Base-by-base conservation (phyloP, 108 stramenopile species). In the Heterococcus sp. region DNA sequence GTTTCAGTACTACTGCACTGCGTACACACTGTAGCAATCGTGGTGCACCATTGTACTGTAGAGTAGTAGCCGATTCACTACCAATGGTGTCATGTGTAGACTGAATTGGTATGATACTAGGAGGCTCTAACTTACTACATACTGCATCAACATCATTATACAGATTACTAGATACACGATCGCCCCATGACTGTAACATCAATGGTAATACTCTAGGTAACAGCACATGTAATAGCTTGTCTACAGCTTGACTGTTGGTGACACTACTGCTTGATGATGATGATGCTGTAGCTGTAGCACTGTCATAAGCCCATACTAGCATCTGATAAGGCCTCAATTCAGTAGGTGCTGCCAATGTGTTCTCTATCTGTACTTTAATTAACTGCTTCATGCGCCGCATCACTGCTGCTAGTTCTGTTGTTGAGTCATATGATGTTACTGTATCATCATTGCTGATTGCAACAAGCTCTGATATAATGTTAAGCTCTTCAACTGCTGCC, bases 291-390 rank as follows among this genome's bases (percentile, higher is more conserved):
- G 36, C 28, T 8, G 75, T 32, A 28, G 84, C 58, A 74, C 85
- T 84, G 1, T 93, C 93, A 66, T 90, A 73, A 29, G 91, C 89
- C 95, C 95, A 96, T 27, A 91, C 2, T 2, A 96, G 75, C 3
- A 92, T 91, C 69, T 95, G 95, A 72, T 92, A 93, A 5, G 93
- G 89, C 67, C 93, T 86, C 4, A 95, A 85, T 31, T 93, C 92
- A 30, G 79, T 75, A 2, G 88, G 72, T 34, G 87, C 37, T 88
- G 90, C 33, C 38, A 71, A 21, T 71, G 32, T 27, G 71, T 35
- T n/a, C 34, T 35, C 33, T 26, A 71, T 27, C 21, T 35, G 35
- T 27, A 71, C 67, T 29, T 5, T 14, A 32, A 68, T 29, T 8
- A 68, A 0, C 27, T 0, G 27, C 0, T 14, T 3, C 67, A 29